These are phyloP conservation scores for Juncus effusus DNA, from an alignment of 176 grass and related monocot species.

Conservation along the genomic window DNA sequence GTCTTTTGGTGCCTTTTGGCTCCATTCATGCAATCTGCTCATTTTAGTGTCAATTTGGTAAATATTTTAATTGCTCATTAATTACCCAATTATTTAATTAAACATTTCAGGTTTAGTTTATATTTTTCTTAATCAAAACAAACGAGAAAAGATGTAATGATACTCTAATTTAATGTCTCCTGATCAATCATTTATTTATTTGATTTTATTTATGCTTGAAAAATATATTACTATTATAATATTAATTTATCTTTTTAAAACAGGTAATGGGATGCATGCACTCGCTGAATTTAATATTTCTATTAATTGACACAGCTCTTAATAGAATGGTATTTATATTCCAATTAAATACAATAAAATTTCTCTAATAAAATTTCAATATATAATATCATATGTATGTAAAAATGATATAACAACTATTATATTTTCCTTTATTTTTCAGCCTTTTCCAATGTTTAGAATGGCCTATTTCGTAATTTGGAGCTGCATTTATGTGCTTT, in stretches of 20 bases:
- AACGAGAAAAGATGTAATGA: no score
- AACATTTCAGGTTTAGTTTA: not conserved
- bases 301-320: conserved; percentile 42
- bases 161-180: not conserved
- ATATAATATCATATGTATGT: conserved; percentile 14
- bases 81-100: not conserved
- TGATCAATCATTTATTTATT: no score
- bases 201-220: no score
- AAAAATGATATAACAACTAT: not conserved
- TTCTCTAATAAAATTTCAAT: conserved; percentile 15
- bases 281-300: conserved; percentile 43
- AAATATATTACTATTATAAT: not conserved
- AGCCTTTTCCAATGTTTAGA: conserved; percentile 56
- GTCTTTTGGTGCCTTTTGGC: conserved; percentile 53
- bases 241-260: not conserved
- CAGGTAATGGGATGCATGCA: conserved; percentile 53
- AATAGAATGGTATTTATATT: conserved; percentile 40
- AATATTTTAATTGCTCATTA: conserved; percentile 7
- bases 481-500: conserved; percentile 49
- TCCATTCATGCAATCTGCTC: conserved; percentile 33
- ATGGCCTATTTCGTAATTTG: conserved; percentile 52
- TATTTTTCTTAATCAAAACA: no score
- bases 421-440: not conserved
- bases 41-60: conserved; percentile 46
- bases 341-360: not conserved